Evolutionary conservation across 148 eudicot species (phyloP).

Genomic region (Simmondsia chinensis): DNA sequence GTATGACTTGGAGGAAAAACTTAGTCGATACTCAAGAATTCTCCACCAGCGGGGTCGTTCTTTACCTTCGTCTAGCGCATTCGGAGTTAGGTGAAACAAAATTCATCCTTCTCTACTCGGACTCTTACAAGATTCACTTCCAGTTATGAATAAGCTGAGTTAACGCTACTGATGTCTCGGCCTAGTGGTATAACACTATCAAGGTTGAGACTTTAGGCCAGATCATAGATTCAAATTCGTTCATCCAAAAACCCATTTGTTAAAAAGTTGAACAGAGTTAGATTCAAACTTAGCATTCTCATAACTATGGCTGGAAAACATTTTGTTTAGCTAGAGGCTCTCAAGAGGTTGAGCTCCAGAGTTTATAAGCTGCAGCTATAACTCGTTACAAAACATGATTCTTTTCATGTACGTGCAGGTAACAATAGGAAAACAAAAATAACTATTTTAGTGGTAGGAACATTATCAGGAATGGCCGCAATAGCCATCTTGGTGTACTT

Average conservation of each 20-base stretch:
- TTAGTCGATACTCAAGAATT: constrained; percentile 29
- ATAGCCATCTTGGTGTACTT: background rate
- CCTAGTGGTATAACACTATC: too few relatives aligned
- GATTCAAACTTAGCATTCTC: too few relatives aligned
- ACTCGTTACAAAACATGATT: background rate
- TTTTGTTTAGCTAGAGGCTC: too few relatives aligned
- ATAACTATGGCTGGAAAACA: too few relatives aligned
- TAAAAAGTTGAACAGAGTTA: too few relatives aligned
- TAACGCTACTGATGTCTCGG: background rate
- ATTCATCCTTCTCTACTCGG: background rate
- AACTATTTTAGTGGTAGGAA: background rate
- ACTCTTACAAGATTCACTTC: background rate
- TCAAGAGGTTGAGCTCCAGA: background rate
- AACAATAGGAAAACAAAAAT: background rate
- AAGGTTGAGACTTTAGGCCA: too few relatives aligned
- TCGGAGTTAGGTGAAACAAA: constrained; percentile 21
- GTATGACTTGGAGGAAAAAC: constrained; percentile 34
- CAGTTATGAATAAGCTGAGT: background rate
- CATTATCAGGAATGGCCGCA: background rate
- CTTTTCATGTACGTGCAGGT: constrained; percentile 1
- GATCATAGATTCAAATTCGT: too few relatives aligned
- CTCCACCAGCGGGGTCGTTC: constrained; percentile 16
- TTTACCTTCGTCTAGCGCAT: constrained; percentile 26
- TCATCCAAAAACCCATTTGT: background rate
- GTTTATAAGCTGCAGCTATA: background rate